phyloP scores from a whole-genome alignment of 441 rosid genomes.

The Populus tomentosa region DNA sequence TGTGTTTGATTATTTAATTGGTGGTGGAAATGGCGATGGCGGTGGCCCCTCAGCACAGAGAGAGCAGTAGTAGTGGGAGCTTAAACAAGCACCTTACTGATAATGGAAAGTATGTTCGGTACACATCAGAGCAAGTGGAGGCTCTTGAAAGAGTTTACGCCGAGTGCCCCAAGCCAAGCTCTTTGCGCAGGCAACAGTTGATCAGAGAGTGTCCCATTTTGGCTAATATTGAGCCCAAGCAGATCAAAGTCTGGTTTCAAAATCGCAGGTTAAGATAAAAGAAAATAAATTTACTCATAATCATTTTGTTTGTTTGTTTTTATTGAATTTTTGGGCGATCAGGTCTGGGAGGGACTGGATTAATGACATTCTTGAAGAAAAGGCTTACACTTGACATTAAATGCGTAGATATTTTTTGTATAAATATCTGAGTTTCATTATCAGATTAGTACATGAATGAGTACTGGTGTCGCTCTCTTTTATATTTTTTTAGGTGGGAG shows the following conservation, averaged over 20 bases:
- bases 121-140: conserved; percentile 98
- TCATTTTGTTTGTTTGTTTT: background rate
- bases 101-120: conserved; percentile 88
- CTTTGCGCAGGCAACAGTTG: conserved; percentile 85
- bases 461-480: background rate
- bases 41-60: conserved; percentile 60
- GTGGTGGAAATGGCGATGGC: conserved; percentile 68
- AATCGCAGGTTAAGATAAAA: conserved; percentile 64
- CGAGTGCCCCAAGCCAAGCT: conserved; percentile 99
- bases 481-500: background rate
- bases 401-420: background rate
- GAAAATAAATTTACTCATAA: background rate
- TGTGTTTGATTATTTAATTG: background rate
- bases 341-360: background rate
- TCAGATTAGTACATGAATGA: background rate
- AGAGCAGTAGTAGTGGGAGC: conserved; percentile 75
- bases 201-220: conserved; percentile 94
- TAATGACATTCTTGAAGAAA: background rate
- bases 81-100: conserved; percentile 70
- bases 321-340: conserved; percentile 2
- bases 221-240: conserved; percentile 90
- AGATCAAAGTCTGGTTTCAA: conserved; percentile 99
- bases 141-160: conserved; percentile 95
- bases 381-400: background rate
- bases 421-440: background rate